phyloP scores from a whole-genome alignment of 2,329 filamentous ascomycete species.

The Colletotrichum lini region DNA sequence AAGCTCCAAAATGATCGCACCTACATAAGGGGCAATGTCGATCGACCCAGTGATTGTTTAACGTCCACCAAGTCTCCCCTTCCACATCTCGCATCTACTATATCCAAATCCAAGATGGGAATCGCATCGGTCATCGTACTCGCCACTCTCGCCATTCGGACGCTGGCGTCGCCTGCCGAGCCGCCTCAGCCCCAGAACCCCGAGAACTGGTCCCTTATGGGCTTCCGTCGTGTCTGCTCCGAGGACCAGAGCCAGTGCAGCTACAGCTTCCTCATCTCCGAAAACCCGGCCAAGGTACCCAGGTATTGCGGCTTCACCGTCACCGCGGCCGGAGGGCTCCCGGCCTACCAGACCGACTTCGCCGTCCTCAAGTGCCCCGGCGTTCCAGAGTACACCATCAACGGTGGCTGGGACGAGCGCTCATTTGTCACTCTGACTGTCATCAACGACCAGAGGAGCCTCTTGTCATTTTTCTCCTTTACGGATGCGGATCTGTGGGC shows the following conservation, averaged over 20 bases:
- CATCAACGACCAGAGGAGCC: constrained; percentile 1
- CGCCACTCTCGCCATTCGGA: neutral
- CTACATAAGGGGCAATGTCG: too few relatives aligned
- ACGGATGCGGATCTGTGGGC: neutral
- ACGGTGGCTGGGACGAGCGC: constrained; percentile 30
- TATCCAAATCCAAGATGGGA: neutral
- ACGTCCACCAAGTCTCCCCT: too few relatives aligned
- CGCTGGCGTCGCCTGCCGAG: fast-evolving
- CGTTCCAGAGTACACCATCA: constrained; percentile 1
- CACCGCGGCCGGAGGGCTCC: neutral
- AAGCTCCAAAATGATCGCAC: too few relatives aligned
- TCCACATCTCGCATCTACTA: too few relatives aligned
- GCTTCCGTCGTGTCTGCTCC: constrained; percentile 20
- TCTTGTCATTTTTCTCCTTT: constrained; percentile 17
- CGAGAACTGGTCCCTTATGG: constrained; percentile 23
- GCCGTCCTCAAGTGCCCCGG: neutral
- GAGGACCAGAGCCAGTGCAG: constrained; percentile 18
- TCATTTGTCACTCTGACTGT: constrained; percentile 4
- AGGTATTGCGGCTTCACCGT: constrained; percentile 25
- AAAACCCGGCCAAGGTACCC: neutral
- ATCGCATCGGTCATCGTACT: neutral
- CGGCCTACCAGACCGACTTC: constrained; percentile 24
- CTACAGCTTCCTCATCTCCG: constrained; percentile 31
- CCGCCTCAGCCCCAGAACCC: neutral
- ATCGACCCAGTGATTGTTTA: too few relatives aligned